A percentile compares a stretch with the other conserved stretches of the same genome.
Evolutionary conservation across 306 rosid species (phyloP).

Genomic region (Canavalia ensiformis): DNA sequence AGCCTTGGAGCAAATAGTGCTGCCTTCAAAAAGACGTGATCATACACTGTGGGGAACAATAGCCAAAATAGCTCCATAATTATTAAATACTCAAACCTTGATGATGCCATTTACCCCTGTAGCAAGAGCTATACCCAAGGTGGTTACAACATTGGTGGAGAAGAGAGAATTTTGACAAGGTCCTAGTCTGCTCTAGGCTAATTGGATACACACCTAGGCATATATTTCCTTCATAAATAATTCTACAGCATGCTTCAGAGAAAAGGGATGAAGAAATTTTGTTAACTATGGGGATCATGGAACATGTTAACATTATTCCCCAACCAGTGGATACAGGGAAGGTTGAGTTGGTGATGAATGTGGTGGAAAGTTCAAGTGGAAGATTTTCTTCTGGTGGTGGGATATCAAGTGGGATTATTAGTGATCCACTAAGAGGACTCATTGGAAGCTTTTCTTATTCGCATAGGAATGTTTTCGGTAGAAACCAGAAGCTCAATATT

Average conservation of each 20-base stretch:
- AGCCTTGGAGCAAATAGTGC: too few species aligned
- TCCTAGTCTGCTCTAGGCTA: too few species aligned
- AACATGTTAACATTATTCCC: conserved; percentile 93
- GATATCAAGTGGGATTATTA: conserved; percentile 84
- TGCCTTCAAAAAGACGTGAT: too few species aligned
- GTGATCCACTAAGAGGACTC: conserved; percentile 43
- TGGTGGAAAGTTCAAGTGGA: conserved; percentile 98
- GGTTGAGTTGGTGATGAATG: conserved; percentile 96
- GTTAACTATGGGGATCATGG: conserved; percentile 97
- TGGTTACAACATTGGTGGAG: too few species aligned
- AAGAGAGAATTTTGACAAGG: too few species aligned
- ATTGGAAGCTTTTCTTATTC: conserved; percentile 91
- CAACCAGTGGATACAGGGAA: conserved; percentile 96
- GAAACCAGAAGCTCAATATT: conserved; percentile 87
- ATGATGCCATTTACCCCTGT: too few species aligned
- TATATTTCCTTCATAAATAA: too few species aligned
- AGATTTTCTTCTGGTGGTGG: conserved; percentile 99
- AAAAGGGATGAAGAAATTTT: conserved; percentile 96
- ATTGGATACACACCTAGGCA: too few species aligned
- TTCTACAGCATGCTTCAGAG: conserved; percentile 98
- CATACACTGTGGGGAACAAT: too few species aligned
- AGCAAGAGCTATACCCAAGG: too few species aligned
- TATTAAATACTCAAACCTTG: too few species aligned
- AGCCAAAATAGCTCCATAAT: too few species aligned
- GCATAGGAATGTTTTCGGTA: conserved; percentile 95